Evolutionary conservation across 768 basidiomycete species (phyloP).

Genomic region (Nidula microcarpa): DNA sequence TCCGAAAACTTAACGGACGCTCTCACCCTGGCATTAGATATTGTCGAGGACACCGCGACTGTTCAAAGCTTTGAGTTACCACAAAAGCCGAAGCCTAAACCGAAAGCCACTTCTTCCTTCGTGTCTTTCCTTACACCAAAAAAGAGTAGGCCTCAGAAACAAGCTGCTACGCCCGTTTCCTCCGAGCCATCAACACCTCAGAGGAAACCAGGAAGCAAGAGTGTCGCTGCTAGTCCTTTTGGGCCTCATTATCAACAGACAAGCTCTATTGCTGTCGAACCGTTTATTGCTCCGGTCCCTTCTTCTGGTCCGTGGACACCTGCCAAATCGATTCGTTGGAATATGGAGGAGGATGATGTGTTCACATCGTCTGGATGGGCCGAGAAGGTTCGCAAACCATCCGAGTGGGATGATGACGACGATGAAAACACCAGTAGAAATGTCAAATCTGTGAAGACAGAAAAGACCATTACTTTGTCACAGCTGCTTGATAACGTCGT

Average conservation of each 20-base stretch:
- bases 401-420: slow-evolving; percentile 7
- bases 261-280: slow-evolving; percentile 63
- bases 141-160: slow-evolving; percentile 47
- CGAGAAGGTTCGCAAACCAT: slow-evolving; percentile 13
- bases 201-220: slow-evolving; percentile 31
- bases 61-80: slow-evolving; percentile 21
- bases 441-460: slow-evolving; percentile 21
- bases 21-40: slow-evolving; percentile 67
- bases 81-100: slow-evolving; percentile 42
- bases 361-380: slow-evolving; percentile 54
- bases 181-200: slow-evolving; percentile 46
- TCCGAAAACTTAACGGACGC: slow-evolving; percentile 92
- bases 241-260: slow-evolving; percentile 83
- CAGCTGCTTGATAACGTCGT: slow-evolving; percentile 91
- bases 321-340: slow-evolving; percentile 46
- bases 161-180: slow-evolving; percentile 16
- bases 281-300: slow-evolving; percentile 61
- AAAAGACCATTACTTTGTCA: slow-evolving; percentile 66
- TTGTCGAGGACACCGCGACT: slow-evolving; percentile 42
- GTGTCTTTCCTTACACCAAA: slow-evolving; percentile 80
- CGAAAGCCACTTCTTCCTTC: slow-evolving; percentile 55
- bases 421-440: slow-evolving; percentile 28
- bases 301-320: slow-evolving; percentile 64
- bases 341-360: slow-evolving; percentile 67
- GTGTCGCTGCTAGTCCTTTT: slow-evolving; percentile 70